Evolutionary conservation across 441 rosid genomes (phyloP).

Genomic region (Syzygium syzygioides): DNA sequence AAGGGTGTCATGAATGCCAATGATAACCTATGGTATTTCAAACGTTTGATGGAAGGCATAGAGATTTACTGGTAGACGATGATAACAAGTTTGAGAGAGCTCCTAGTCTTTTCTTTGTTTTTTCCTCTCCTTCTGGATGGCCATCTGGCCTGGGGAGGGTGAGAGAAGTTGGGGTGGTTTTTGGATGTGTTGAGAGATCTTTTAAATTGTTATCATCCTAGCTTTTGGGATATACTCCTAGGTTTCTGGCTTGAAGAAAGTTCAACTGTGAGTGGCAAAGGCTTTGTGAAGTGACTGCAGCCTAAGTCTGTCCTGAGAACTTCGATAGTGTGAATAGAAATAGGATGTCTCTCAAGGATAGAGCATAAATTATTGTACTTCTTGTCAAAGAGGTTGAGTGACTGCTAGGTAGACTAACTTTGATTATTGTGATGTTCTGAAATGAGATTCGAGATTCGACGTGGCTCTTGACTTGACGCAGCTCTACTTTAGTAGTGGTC

Average conservation of each 20-base stretch:
- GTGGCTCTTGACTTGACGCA: not conserved
- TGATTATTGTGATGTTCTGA: not conserved
- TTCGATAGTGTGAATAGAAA: not conserved
- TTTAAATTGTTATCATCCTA: not conserved
- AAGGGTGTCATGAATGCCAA: not conserved
- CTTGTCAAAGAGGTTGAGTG: not conserved
- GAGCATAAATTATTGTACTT: not conserved
- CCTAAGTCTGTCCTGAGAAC: not conserved
- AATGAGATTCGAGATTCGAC: rapidly evolving
- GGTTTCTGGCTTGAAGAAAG: not conserved
- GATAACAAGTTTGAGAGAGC: not conserved
- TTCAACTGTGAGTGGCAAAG: not conserved
- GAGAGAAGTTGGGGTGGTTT: not conserved
- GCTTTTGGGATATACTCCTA: not conserved
- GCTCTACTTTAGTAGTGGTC: not conserved
- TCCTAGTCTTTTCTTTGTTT: not conserved
- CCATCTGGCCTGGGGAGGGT: not conserved
- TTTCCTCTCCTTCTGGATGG: not conserved
- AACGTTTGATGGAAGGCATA: not conserved
- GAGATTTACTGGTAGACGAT: not conserved
- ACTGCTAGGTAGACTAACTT: not conserved
- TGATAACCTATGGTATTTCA: not conserved
- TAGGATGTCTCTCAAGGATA: not conserved
- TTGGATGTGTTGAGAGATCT: not conserved
- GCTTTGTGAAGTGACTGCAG: not conserved